A percentile compares a stretch with the other conserved stretches of the same genome.
phyloP scores from a whole-genome alignment of 2,329 filamentous ascomycete genomes.

The Colletotrichum echinochloae region DNA sequence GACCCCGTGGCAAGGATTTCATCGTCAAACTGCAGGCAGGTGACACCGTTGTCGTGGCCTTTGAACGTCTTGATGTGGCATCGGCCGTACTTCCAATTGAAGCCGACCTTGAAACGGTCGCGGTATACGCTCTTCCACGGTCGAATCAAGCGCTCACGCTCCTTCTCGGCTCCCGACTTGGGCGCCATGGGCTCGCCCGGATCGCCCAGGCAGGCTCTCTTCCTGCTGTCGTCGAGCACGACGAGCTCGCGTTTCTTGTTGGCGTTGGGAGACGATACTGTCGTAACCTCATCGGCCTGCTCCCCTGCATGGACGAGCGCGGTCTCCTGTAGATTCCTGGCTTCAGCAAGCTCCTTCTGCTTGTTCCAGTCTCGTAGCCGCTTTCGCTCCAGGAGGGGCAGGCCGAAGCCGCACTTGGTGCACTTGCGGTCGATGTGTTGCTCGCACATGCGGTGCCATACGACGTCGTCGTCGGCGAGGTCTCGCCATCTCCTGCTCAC shows the following conservation, averaged over 20 bases:
- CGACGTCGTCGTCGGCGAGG: constrained; percentile 95
- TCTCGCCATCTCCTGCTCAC: constrained; percentile 90
- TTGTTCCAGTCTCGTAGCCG: constrained; percentile 87
- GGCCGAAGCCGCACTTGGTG: constrained; percentile 93
- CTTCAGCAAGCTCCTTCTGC: constrained; percentile 75
- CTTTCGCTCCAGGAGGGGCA: constrained; percentile 91
- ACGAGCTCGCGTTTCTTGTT: constrained; percentile 51
- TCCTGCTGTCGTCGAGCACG: constrained; percentile 49
- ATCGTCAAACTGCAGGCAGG: constrained; percentile 76
- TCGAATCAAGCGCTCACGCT: constrained; percentile 64
- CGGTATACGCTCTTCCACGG: constrained; percentile 99
- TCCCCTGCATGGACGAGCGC: constrained; percentile 42
- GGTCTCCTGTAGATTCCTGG: constrained; percentile 45
- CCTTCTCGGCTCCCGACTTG: constrained; percentile 47
- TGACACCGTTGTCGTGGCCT: constrained; percentile 83
- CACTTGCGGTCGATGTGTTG: constrained; percentile 92
- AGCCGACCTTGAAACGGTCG: constrained; percentile 93
- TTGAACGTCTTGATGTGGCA: constrained; percentile 87
- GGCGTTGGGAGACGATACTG: constrained; percentile 41
- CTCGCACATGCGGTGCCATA: constrained; percentile 97
- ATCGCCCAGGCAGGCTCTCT: constrained; percentile 49
- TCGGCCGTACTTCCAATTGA: constrained; percentile 96
- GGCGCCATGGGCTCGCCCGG: constrained; percentile 31
- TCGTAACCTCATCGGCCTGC: constrained; percentile 42
- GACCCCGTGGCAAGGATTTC: constrained; percentile 93